Evolutionary conservation across 2,329 filamentous ascomycete species (phyloP).

Genomic region (Bipolaris gigantea): DNA sequence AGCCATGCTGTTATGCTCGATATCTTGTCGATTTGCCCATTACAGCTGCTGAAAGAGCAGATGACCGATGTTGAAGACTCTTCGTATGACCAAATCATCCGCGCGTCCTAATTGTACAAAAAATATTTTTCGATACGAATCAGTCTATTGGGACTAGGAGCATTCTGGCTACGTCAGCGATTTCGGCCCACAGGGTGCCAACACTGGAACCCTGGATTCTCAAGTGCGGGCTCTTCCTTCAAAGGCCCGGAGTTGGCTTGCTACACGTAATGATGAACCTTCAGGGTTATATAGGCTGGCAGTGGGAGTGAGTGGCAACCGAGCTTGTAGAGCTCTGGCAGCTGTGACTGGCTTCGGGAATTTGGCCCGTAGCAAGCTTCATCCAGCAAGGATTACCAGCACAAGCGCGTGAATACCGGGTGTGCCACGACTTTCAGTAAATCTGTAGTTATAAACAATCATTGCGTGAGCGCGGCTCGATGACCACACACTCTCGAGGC

Average conservation of each 20-base stretch:
- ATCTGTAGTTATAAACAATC: not conserved
- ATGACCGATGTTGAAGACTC: not conserved
- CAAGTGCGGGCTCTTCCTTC: not conserved
- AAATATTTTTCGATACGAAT: slow-evolving; percentile 12
- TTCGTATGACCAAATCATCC: not conserved
- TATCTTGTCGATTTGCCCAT: not conserved
- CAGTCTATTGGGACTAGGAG: slow-evolving; percentile 11
- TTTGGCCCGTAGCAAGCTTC: slow-evolving; percentile 5
- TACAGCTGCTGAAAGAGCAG: not conserved
- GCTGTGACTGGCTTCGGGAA: slow-evolving; percentile 11
- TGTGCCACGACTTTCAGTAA: slow-evolving; percentile 1
- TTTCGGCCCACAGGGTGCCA: slow-evolving; percentile 2
- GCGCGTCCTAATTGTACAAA: not conserved
- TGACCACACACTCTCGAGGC: not conserved
- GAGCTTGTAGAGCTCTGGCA: not conserved
- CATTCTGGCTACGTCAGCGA: slow-evolving; percentile 1
- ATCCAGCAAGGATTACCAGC: slow-evolving; percentile 5
- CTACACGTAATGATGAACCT: not conserved
- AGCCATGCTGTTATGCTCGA: not conserved
- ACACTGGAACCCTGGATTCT: not conserved
- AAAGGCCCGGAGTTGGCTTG: not conserved
- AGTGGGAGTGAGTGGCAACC: not conserved
- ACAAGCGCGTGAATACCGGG: slow-evolving; percentile 6
- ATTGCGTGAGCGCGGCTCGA: slow-evolving; percentile 1
- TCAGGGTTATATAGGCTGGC: not conserved